Conservation (phyloP, 2,329 filamentous ascomycete species). For the Lasiodiplodia theobromae region DNA sequence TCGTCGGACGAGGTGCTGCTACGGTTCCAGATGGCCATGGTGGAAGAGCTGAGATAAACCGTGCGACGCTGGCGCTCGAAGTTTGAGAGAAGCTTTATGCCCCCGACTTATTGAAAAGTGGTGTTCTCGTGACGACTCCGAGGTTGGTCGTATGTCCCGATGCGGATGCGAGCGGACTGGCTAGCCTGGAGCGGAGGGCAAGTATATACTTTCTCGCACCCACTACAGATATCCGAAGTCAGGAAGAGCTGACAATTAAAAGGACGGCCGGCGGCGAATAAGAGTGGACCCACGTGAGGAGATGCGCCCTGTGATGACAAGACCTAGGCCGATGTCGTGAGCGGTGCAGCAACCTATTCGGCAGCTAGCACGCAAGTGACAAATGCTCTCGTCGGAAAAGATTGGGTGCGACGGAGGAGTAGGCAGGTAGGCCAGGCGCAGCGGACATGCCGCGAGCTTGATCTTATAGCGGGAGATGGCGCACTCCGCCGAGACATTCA, state of each 20-base stretch:
- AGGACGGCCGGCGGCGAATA: conserved; percentile 8
- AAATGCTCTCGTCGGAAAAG: conserved; percentile 15
- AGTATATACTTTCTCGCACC: conserved; percentile 13
- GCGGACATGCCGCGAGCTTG: not conserved
- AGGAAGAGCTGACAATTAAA: not conserved
- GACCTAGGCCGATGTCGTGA: conserved; percentile 13
- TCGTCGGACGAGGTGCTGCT: conserved; percentile 18
- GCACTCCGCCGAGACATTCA: conserved; percentile 10
- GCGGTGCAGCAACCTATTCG: not conserved
- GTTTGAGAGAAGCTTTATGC: conserved; percentile 1
- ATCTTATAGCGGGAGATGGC: conserved; percentile 18
- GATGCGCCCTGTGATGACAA: conserved; percentile 19
- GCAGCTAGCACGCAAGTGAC: conserved; percentile 3
- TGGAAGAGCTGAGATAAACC: not conserved
- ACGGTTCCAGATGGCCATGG: conserved; percentile 28
- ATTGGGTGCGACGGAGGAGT: conserved; percentile 6
- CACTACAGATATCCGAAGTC: not conserved
- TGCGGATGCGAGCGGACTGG: conserved; percentile 1
- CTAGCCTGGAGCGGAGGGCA: conserved; percentile 22
- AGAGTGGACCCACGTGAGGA: conserved; percentile 9
- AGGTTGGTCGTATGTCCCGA: conserved; percentile 4
- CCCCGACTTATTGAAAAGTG: not conserved
- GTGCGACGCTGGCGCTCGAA: too few species aligned
- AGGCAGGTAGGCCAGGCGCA: not conserved
- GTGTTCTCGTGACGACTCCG: too few species aligned